Evolutionary conservation across 2,329 filamentous ascomycete genomes (phyloP), one percentile per base, ranked within the genome.

Genomic region (Colletotrichum tropicicola): DNA sequence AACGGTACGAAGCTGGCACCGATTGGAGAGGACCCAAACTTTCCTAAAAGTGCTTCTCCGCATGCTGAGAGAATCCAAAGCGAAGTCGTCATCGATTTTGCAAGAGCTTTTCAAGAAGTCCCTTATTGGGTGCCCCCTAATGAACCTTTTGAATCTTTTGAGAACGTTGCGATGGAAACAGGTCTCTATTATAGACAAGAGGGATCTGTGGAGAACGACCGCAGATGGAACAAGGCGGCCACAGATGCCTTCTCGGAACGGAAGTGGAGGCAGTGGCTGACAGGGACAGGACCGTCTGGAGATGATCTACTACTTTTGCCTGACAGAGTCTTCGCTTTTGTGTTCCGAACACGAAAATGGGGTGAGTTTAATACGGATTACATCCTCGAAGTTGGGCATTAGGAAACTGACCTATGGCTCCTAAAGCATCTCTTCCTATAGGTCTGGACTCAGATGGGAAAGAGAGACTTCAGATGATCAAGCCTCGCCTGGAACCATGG

Each of bases 51-150:
- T 7, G 13, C 48, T 7, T 15, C 73, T 70, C 67, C 75, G 0
- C 78, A 80, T 27, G 76, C 76, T 0, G 78, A 80, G 65, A 78
- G 77, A 15, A 74, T 81, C 2, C 77, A 81, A 59, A 79, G 77
- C 47, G 77, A 81, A 23, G 77, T 81, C n/a, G 79, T 81, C 7
- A 74, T 81, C 3, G 78, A 81, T 37, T 71, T 81, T n/a, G 73
- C 35, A 3, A 41, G 23, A 13, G 30, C 35, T 13, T 4, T 32
- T 1, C 8, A 51, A 10, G 27, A 30, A 9, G 30, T 32, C 4
- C 47, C 47, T 3, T 30, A 15, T 4, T 32, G 47, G 27, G 2
- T 6, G 47, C 21, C 44, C 27, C 32, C 32, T 15, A 15, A 35
- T 15, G 32, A 35, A 15, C 4, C n/a, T 1, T 35, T 35, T 4